Evolutionary conservation across 2,329 filamentous ascomycete species (phyloP), one percentile per base, ranked within the genome.

Genomic region (Phialocephala sp.): DNA sequence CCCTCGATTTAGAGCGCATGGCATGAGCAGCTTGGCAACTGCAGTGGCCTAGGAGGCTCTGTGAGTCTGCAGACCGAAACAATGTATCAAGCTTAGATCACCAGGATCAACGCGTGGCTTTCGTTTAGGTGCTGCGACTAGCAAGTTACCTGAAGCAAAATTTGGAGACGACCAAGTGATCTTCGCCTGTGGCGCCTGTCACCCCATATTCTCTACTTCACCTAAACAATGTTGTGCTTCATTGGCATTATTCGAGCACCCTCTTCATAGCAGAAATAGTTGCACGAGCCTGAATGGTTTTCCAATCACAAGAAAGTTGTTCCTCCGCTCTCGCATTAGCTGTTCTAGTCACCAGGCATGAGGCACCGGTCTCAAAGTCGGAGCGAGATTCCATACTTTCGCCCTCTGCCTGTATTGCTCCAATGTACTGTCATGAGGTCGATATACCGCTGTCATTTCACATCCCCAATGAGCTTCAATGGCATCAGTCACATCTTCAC

Each of bases 401-500:
- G 27, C 15, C 27, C 12, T 6, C 11, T 54, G 50, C 50, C 50
- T 35, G 50, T 54, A 32, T 35, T 18, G 14, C 27, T 24, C 15
- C 8, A 8, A 32, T 5, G 12, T 32, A 18, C 50, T 47, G 12
- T 20, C 18, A 50, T 50, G 18, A 50, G 45, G n/a, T 24, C 45
- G 11, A 22, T 20, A 24, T 22, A 22, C 45, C 22, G n/a, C 45
- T 12, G n/a, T 50, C 45, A 50, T 20, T 24, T 8, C n/a, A 22
- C 6, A 50, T 50, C n/a, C 5, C 20, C n/a, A 50, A 50, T 50
- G 45, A 50, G n/a, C 45, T 50, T 50, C 45, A 50, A 50, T 50
- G 45, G 11, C 45, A 50, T 50, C 45, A 50, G n/a, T n/a, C 45
- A 22, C 45, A 22, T 20, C n/a, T 11, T 22, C 12, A 22, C 45